Percentiles rank a stretch among this genome's conserved stretches.
Conservation (phyloP, 345 rosid genomes). For the Turnera subulata region DNA sequence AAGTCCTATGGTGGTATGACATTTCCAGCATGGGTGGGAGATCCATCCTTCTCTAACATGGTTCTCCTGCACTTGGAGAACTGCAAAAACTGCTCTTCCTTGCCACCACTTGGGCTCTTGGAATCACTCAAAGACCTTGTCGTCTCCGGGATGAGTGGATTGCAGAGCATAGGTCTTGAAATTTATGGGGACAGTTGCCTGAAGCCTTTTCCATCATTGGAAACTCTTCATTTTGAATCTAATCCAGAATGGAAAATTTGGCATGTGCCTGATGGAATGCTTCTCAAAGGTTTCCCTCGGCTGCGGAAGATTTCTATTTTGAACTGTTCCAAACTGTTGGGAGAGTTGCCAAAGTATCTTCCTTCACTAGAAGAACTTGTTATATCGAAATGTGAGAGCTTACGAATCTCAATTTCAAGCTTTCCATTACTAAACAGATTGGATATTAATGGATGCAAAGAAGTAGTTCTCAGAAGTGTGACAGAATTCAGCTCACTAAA, state of each 20-base stretch:
- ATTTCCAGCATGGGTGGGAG: conserved; percentile 15
- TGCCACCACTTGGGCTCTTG: conserved; percentile 11
- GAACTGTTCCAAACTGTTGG: conserved; percentile 22
- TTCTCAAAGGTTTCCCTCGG: conserved; percentile 26
- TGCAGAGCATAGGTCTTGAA: conserved; percentile 9
- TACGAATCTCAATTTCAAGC: conserved; percentile 7
- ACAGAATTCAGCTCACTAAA: background rate
- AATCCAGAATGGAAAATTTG: conserved; percentile 35
- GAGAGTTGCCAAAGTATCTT: conserved; percentile 20
- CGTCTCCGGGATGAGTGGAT: conserved; percentile 3
- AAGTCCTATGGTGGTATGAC: conserved; percentile 1
- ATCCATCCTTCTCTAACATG: conserved; percentile 11
- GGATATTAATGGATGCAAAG: conserved; percentile 13
- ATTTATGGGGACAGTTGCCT: conserved; percentile 9
- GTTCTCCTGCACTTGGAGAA: conserved; percentile 5
- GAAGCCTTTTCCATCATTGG: conserved; percentile 12
- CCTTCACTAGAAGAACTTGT: conserved; percentile 17
- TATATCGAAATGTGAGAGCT: background rate
- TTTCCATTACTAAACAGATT: conserved; percentile 3
- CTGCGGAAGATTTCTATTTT: conserved; percentile 24
- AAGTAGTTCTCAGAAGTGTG: background rate
- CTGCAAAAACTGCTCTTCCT: conserved; percentile 3
- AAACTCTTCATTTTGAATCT: conserved; percentile 12
- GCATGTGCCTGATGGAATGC: conserved; percentile 12
- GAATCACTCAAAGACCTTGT: conserved; percentile 4